phyloP scores from a whole-genome alignment of 352 stramenopile genomes.

The Thraustotheca clavata region DNA sequence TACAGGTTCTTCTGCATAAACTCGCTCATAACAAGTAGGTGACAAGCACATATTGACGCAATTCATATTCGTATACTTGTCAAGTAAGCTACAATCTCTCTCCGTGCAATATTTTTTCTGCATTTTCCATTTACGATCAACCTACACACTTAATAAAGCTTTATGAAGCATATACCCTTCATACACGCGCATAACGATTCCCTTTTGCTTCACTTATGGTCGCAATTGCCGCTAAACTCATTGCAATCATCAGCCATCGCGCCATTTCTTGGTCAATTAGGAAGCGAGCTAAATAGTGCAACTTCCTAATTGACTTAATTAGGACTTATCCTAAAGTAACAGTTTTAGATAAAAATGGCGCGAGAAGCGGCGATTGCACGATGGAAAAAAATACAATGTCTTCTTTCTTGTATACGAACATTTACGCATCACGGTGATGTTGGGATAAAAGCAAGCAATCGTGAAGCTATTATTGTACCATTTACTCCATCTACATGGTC shows the following conservation, averaged over 20 bases:
- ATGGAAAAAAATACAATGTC: neutral
- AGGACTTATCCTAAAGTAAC: neutral
- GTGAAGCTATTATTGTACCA: neutral
- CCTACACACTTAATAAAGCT: neutral
- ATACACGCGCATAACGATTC: slow-evolving; percentile 8
- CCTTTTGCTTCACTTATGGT: neutral
- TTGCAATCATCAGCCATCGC: neutral
- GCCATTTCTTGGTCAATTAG: neutral
- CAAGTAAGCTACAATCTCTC: slow-evolving; percentile 6
- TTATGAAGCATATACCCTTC: neutral
- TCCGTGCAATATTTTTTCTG: slow-evolving; percentile 11
- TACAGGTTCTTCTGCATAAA: slow-evolving; percentile 14
- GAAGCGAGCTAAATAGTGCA: neutral
- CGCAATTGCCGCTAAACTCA: neutral
- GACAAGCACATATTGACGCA: slow-evolving; percentile 16
- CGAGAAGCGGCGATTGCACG: neutral
- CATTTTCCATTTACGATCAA: slow-evolving; percentile 18
- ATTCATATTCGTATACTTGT: slow-evolving; percentile 12
- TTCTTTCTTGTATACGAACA: neutral
- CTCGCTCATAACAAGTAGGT: neutral
- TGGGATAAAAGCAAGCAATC: no score
- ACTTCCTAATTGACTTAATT: neutral
- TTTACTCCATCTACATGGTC: slow-evolving; percentile 9
- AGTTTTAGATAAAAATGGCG: no score
- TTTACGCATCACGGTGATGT: no score